Percentiles rank a stretch among this genome's conserved stretches.
Conservation (phyloP, 2,329 filamentous ascomycete species). For the Microsporum canis region DNA sequence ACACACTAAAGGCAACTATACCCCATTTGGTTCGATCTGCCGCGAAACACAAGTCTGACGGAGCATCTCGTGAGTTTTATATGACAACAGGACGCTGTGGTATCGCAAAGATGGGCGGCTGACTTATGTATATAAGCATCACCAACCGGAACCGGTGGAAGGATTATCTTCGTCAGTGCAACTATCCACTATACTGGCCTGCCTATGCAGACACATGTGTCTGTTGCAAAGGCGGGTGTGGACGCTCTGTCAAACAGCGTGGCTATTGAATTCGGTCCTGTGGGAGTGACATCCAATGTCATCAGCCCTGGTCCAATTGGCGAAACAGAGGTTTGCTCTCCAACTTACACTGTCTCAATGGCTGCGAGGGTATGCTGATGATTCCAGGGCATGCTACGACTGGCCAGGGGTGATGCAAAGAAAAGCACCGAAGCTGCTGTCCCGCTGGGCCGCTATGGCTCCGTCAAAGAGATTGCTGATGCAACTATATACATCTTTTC, state of each 20-base stretch:
- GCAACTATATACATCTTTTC: constrained; percentile 83
- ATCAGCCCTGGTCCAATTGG: constrained; percentile 79
- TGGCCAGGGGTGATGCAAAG: constrained; percentile 44
- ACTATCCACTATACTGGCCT: constrained; percentile 83
- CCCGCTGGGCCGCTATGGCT: constrained; percentile 65
- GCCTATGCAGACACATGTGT: constrained; percentile 79
- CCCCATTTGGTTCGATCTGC: constrained; percentile 71
- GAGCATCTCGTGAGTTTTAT: constrained; percentile 37
- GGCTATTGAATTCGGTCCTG: constrained; percentile 79
- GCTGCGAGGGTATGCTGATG: not conserved
- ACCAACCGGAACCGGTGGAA: constrained; percentile 55
- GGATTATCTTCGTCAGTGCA: constrained; percentile 82
- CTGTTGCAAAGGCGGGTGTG: constrained; percentile 80
- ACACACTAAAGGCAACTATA: constrained; percentile 85
- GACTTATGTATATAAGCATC: constrained; percentile 13
- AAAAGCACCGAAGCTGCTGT: constrained; percentile 41
- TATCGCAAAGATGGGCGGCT: too few relatives aligned
- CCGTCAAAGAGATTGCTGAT: constrained; percentile 79
- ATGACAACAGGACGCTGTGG: too few relatives aligned
- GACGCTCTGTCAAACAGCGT: constrained; percentile 72
- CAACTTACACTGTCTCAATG: not conserved
- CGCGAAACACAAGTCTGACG: constrained; percentile 48
- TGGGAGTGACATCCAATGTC: constrained; percentile 76
- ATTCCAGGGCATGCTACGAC: constrained; percentile 52
- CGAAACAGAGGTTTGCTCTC: constrained; percentile 54